Base-by-base conservation (phyloP, 768 basidiomycete genomes). In the Boletus tomentosulus region DNA sequence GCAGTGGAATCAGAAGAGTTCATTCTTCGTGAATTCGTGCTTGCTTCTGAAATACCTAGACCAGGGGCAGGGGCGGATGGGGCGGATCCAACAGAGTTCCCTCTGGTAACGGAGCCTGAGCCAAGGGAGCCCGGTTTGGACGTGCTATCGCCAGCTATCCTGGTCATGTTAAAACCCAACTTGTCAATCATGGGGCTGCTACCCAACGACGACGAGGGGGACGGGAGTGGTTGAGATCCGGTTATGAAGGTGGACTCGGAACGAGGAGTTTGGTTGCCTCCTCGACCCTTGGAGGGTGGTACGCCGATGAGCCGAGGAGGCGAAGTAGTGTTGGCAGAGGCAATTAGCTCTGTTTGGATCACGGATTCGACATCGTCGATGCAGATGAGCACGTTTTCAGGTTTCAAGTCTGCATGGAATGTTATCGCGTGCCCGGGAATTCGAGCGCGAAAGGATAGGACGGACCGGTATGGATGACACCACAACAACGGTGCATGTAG, bases 401-500 rank as follows among this genome's bases (percentile, higher is more conserved):
- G 97, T 70, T 98, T 98, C 57, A 99, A 78, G 71, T 99, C 94
- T 85, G 65, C 48, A 57, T 43, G 6, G 25, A 46, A 53, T 45
- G 47, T 59, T 57, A 47, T 57, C 47, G 52, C 35, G 28, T 42
- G 55, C 27, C 34, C 22, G 30, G 13, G 41, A 27, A 22, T 16
- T 16, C 15, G 15, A 34, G 8, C 10, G 16, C 34, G 27, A 19
- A 11, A 39, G 48, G 31, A 48, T 12, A 5, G 11, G 24, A 69
- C 80, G 46, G 49, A 84, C 86, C 87, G 39, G 96, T 98, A 68
- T 98, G 96, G 51, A 98, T 98, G 64, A 99, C 91, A 38, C 93
- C 91, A 67, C 97, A 99, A 69, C 90, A 91, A 45, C 92, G 83
- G 66, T 99, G 97, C 83, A 99, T 93, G 76, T 98, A 99, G 67